Base-by-base conservation (phyloP, 225 moss, liverwort and hornwort genomes). In the Pseudoscleropodium purum region DNA sequence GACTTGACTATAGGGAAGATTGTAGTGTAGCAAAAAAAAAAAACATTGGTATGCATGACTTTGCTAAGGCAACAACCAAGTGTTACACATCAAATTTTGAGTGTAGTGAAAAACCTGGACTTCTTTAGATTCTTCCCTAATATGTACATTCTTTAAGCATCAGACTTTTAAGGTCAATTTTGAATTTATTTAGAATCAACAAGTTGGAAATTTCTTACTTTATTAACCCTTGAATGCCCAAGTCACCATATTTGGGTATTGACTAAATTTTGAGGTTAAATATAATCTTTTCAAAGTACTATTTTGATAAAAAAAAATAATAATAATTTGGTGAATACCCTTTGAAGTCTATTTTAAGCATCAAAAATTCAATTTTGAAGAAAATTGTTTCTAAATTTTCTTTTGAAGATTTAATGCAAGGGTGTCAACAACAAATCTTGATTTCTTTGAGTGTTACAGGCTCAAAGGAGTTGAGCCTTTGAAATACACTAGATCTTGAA, bases 291-390 rank as follows among this genome's bases (percentile, higher is more conserved):
- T 41, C 3, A 16, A 73, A 43, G 2, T 29, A 29, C 3, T 10
- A 17, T 5, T 43, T 72, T 45, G 6, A 1, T n/a, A n/a, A n/a
- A n/a, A n/a, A n/a, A n/a, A n/a, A n/a, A 0, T 13, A 8, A 18
- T 16, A 65, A 33, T 54, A 34, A 18, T 2, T n/a, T 23, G 13
- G 14, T 13, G 3, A 43, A 43, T 27, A 43, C 0, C 8, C 41
- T 73, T 73, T 15, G 1, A 72, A 72, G 14, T 41, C 5, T 15
- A 41, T 25, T 39, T 27, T 16, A 26, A 27, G 10, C 5, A 72
- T 73, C 43, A 43, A 5, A 5, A 1, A 43, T 27, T 0, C 0
- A 0, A 43, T 43, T 29, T 73, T 73, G 16, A 43, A 17, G 3
- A 10, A 73, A 43, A 29, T 45, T 3, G 0, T 43, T 29, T 10